Evolutionary conservation across 441 rosid species (phyloP).

Genomic region (Bruguiera hainesii): DNA sequence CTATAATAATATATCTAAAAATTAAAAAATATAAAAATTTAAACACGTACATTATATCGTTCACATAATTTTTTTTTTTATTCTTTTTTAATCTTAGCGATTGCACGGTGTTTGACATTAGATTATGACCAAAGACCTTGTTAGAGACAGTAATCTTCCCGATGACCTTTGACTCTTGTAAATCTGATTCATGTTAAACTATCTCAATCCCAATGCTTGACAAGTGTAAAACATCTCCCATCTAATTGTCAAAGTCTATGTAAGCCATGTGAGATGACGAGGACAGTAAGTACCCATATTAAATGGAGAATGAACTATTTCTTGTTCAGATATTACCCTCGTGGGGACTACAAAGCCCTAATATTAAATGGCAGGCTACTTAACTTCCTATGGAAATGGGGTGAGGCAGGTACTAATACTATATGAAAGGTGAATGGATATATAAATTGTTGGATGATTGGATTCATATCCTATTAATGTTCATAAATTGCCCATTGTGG

Average conservation of each 20-base stretch:
- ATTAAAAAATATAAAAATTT: no score
- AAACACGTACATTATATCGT: no score
- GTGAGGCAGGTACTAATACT: background rate
- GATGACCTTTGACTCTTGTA: constrained; percentile 41
- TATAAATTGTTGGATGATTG: constrained; percentile 3
- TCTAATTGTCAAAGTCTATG: background rate
- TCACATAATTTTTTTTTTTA: background rate
- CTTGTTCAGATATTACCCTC: background rate
- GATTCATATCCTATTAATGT: constrained; percentile 12
- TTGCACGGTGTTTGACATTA: background rate
- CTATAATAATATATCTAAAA: no score
- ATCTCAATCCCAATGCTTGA: constrained; percentile 23
- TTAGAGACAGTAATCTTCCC: constrained; percentile 20
- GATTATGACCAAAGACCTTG: constrained; percentile 16
- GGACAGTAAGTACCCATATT: background rate
- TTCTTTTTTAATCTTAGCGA: background rate
- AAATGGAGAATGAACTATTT: background rate
- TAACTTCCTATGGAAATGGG: background rate
- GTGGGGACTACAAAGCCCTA: constrained; percentile 26
- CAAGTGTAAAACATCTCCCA: background rate
- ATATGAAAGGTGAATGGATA: background rate
- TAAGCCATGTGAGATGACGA: background rate
- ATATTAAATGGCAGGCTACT: background rate
- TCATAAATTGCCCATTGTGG: constrained; percentile 21
- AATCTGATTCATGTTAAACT: constrained; percentile 21